Evolutionary conservation across 352 stramenopile species (phyloP), one percentile per base, ranked within the genome.

Genomic region (Salisapilia sapeloensis): DNA sequence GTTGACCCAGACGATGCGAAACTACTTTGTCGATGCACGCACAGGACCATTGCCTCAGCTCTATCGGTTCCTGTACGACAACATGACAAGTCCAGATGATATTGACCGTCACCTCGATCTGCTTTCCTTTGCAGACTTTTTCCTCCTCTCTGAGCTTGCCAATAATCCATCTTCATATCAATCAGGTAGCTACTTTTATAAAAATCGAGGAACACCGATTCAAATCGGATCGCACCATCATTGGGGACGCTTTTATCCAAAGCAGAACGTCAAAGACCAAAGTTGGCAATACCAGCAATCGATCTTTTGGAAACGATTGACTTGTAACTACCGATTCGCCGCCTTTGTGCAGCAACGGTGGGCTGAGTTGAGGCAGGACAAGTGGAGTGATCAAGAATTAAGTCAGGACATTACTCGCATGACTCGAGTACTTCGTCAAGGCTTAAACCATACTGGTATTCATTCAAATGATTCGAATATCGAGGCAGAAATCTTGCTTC

Each of bases 241-340:
- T n/a, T 82, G 66, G 66, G 63, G 66, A 14, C 40, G 35, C 22
- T n/a, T n/a, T n/a, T n/a, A n/a, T n/a, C n/a, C n/a, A n/a, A 56
- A 50, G 27, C 48, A 49, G 7, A 44, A 35, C 14, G 49, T 50
- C 23, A 56, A 56, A 23, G 39, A 53, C 33, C 11, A 36, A 38
- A 27, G 25, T 11, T 82, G 66, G 63, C 46, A 79, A 28, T 82
- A 67, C 41, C 53, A 52, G 36, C 44, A 39, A 20, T 46, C 60
- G 31, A 50, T 56, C 12, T 67, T 71, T 27, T 82, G 66, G 66
- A 70, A 70, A 23, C 60, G 66, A 6, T 40, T 82, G 4, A 43
- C 51, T 3, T 82, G 66, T 40, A 72, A 82, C 39, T 79, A 79
- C 52, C 70, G 78, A 38, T 76, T 79, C 20, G 60, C 59, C 11